phyloP scores from a whole-genome alignment of 768 basidiomycete species.

The Tricholoma furcatifolium region DNA sequence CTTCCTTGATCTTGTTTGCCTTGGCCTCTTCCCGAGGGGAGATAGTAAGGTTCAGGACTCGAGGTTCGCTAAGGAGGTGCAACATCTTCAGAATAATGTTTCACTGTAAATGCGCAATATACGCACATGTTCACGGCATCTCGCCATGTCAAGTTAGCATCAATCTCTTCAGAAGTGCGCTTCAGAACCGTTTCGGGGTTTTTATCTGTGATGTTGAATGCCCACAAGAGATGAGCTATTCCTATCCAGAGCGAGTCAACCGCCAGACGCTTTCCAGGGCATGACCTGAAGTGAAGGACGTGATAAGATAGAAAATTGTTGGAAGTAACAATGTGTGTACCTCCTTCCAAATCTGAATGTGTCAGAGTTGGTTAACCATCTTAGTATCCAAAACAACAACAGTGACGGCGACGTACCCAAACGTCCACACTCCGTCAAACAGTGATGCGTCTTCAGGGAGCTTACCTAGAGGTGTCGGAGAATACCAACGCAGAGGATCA shows the following conservation, averaged over 20 bases:
- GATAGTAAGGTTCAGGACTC: neutral
- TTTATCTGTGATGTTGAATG: slow-evolving; percentile 1
- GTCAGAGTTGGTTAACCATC: too few relatives aligned
- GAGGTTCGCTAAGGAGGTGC: neutral
- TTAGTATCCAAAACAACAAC: too few relatives aligned
- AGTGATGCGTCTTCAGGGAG: slow-evolving; percentile 4
- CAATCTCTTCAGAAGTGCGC: slow-evolving; percentile 2
- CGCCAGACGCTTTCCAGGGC: slow-evolving; percentile 6
- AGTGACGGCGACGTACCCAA: slow-evolving; percentile 1
- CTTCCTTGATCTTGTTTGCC: slow-evolving; percentile 3
- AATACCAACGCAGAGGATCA: slow-evolving; percentile 9
- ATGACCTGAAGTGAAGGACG: neutral
- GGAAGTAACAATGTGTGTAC: neutral
- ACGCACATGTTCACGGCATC: slow-evolving; percentile 8
- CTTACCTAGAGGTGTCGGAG: slow-evolving; percentile 3
- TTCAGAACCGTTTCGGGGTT: neutral
- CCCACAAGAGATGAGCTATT: slow-evolving; percentile 2
- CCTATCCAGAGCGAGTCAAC: slow-evolving; percentile 8
- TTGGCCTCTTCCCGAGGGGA: neutral
- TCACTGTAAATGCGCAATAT: neutral
- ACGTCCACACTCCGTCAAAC: slow-evolving; percentile 7
- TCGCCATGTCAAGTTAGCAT: slow-evolving; percentile 7
- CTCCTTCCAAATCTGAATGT: slow-evolving; percentile 2
- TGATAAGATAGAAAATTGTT: neutral
- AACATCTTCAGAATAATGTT: neutral